These are phyloP conservation scores for Trifolium pratense DNA, from an alignment of 306 rosid species.

Conservation along the genomic window DNA sequence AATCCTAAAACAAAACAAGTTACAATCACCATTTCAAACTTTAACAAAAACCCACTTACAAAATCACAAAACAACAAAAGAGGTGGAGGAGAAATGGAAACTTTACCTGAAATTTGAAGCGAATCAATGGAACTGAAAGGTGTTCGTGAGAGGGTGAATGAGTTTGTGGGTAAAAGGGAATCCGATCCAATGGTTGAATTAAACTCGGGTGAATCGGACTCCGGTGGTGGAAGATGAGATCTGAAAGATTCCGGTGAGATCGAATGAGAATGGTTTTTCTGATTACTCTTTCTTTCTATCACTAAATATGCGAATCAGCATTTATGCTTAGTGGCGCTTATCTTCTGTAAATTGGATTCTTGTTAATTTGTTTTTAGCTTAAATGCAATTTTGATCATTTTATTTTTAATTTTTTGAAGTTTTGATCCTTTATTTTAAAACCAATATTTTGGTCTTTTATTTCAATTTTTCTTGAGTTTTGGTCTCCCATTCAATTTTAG, in stretches of 20 bases:
- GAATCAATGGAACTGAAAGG: background rate
- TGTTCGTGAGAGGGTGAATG: background rate
- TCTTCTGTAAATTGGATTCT: background rate
- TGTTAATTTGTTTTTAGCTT: too few relatives aligned
- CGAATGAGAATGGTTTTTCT: slow-evolving; percentile 5
- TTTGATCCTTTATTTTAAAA: too few relatives aligned
- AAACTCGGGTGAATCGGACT: slow-evolving; percentile 26
- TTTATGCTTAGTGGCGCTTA: too few relatives aligned
- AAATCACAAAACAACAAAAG: slow-evolving; percentile 8
- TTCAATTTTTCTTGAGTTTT: too few relatives aligned
- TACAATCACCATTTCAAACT: background rate
- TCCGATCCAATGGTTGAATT: slow-evolving; percentile 34
- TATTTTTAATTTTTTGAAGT: too few relatives aligned
- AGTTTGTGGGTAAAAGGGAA: background rate
- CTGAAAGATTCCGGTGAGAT: slow-evolving; percentile 34
- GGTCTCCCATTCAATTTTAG: too few relatives aligned
- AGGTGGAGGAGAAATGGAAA: slow-evolving; percentile 18
- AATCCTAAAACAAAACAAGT: slow-evolving; percentile 33
- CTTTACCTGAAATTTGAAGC: slow-evolving; percentile 28
- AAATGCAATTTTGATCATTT: too few relatives aligned
- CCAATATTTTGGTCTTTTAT: too few relatives aligned
- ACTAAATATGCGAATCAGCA: background rate
- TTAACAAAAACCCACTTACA: slow-evolving; percentile 35
- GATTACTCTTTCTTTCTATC: background rate
- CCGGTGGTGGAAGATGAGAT: slow-evolving; percentile 16